These are phyloP conservation scores for Cantharellus cinnabarinus DNA, from an alignment of 768 basidiomycete genomes.

Conservation along the genomic window DNA sequence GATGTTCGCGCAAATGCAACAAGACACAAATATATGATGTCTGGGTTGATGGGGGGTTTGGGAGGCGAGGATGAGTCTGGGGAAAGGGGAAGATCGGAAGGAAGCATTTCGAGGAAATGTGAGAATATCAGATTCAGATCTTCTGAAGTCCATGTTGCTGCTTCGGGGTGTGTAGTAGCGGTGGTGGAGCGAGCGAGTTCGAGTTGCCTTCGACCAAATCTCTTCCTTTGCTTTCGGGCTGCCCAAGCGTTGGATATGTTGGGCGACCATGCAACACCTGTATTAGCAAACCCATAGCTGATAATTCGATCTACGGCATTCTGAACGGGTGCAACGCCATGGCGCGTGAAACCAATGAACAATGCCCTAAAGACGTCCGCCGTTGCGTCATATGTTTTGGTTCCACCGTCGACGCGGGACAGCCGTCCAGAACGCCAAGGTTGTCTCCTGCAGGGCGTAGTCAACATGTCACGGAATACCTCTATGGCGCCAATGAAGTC, in stretches of 20 bases:
- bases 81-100: not conserved
- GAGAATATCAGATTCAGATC: not conserved
- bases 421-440: not conserved
- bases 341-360: slow-evolving; percentile 1
- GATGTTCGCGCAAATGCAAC: not conserved
- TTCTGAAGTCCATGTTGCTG: not conserved
- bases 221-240: not conserved
- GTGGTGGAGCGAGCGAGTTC: too few species aligned
- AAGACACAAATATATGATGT: not conserved
- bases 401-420: not conserved
- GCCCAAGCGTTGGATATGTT: not conserved
- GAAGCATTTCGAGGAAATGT: not conserved
- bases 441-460: not conserved
- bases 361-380: not conserved
- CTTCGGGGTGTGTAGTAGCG: not conserved
- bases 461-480: slow-evolving; percentile 31
- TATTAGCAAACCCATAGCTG: not conserved
- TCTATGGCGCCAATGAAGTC: slow-evolving; percentile 34
- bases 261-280: not conserved
- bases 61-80: not conserved
- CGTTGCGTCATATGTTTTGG: not conserved
- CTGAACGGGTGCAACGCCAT: not conserved
- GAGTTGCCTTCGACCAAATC: too few species aligned
- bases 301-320: not conserved
- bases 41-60: not conserved